Base-by-base conservation (phyloP, 148 eudicot genomes). In the Chenopodium formosanum region DNA sequence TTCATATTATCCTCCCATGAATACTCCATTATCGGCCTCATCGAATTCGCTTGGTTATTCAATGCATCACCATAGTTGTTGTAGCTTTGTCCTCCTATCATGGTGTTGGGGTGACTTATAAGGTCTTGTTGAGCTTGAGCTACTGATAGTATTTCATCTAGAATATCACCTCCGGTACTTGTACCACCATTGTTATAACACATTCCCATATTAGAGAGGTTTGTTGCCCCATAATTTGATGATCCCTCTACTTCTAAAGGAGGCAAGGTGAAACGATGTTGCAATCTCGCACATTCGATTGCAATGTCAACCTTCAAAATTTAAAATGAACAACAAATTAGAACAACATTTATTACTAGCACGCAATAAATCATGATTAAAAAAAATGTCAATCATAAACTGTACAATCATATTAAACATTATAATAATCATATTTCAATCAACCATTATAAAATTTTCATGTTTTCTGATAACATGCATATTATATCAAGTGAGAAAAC, bases 221-320 rank as follows among this genome's bases (percentile, higher is more conserved):
- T 74, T 27, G 74, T 73, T 27, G 81, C 84, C 50, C 86, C 83
- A 8, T 79, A 66, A 32, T 88, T 90, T 8, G 90, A 84, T 83
- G 88, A 83, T 20, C 87, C 92, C 52, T 90, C 94, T 50, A 91
- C 91, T 83, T 93, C 94, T 65, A 95, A 79, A 78, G 97, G 97
- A n/a, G 98, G 97, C 75, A 93, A 66, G 23, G 91, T 70, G 76
- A 94, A 83, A 34, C 94, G 86, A 16, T 93, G 92, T 70, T 93
- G 93, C 84, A 93, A 69, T 80, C 98, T 90, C 82, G 98, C 93
- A 73, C 98, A 93, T 81, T 95, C 97, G 86, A 95, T 80, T 79
- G 93, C 94, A 76, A 92, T 87, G 84, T 95, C 97, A 68, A 88
- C 97, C 98, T 93, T 83, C 80, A 71, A 37, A 37, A 37, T 1